A percentile compares a stretch with the other conserved stretches of the same genome.
Evolutionary conservation across 2,329 filamentous ascomycete species (phyloP).

Genomic region (Neophaeococcomyces aloes): DNA sequence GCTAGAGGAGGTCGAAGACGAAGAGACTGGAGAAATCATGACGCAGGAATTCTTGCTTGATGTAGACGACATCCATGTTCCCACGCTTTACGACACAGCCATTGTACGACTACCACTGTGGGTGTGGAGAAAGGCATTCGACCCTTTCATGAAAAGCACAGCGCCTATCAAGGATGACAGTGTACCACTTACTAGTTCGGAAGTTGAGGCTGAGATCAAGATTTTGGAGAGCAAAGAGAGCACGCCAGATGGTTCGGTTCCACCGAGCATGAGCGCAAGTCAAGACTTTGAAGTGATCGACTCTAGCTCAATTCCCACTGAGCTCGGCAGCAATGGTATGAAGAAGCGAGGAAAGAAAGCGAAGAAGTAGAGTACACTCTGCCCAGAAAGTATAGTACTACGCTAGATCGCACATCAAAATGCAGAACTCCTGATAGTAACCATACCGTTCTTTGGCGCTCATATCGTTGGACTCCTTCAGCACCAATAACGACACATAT

Average conservation of each 20-base stretch:
- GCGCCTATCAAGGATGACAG: constrained; percentile 9
- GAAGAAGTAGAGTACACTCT: constrained; percentile 16
- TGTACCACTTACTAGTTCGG: background rate
- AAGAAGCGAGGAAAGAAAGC: constrained; percentile 21
- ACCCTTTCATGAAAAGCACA: constrained; percentile 39
- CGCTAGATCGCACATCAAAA: no score
- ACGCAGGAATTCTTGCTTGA: constrained; percentile 78
- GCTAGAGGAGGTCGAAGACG: constrained; percentile 79
- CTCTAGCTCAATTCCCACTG: constrained; percentile 17
- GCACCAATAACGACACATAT: no score
- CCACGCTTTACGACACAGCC: constrained; percentile 71
- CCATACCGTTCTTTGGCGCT: no score
- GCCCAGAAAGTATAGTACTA: no score
- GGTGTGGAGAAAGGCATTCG: constrained; percentile 50
- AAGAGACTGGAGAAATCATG: constrained; percentile 76
- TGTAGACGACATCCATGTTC: constrained; percentile 68
- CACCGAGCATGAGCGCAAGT: constrained; percentile 16
- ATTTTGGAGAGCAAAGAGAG: constrained; percentile 6
- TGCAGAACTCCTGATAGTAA: no score
- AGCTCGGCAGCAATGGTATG: constrained; percentile 11
- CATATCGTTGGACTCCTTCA: no score
- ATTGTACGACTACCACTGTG: constrained; percentile 69
- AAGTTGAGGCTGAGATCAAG: constrained; percentile 7
- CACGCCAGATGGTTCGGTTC: constrained; percentile 5
- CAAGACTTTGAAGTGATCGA: constrained; percentile 22